Percentiles rank a stretch among this genome's conserved stretches.
Conservation (phyloP, 2,329 filamentous ascomycete genomes). For the Talaromyces sp. region DNA sequence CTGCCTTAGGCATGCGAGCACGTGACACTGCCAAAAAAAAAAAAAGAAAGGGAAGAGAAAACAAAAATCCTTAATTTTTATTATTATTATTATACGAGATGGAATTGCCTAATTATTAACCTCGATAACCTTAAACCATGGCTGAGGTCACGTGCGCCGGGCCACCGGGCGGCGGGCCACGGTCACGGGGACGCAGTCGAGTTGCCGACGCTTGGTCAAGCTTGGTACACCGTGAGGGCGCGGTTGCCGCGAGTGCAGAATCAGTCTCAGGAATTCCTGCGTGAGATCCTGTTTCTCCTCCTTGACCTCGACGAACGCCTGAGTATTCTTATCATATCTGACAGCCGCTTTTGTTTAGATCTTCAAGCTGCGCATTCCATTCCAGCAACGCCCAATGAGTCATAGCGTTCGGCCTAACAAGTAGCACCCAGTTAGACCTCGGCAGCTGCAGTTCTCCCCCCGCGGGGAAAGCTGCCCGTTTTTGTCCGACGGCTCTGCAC, state of each 20-base stretch:
- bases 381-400: neutral
- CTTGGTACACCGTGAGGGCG: neutral
- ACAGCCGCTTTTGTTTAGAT: neutral
- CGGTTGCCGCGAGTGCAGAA: neutral
- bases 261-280: neutral
- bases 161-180: neutral
- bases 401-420: neutral
- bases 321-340: neutral
- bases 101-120: neutral
- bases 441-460: conserved; percentile 9
- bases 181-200: neutral
- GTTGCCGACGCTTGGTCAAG: neutral
- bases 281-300: neutral
- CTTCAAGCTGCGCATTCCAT: neutral
- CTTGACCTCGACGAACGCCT: neutral
- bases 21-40: neutral
- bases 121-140: too few relatives aligned
- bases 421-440: conserved; percentile 10
- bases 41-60: too few relatives aligned
- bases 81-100: too few relatives aligned
- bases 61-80: too few relatives aligned
- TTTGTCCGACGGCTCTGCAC: conserved; percentile 12
- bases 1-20: neutral
- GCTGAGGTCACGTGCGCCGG: neutral
- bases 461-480: conserved; percentile 15